Base-by-base conservation (phyloP, 768 basidiomycete genomes). In the Clitopilus passeckerianus region DNA sequence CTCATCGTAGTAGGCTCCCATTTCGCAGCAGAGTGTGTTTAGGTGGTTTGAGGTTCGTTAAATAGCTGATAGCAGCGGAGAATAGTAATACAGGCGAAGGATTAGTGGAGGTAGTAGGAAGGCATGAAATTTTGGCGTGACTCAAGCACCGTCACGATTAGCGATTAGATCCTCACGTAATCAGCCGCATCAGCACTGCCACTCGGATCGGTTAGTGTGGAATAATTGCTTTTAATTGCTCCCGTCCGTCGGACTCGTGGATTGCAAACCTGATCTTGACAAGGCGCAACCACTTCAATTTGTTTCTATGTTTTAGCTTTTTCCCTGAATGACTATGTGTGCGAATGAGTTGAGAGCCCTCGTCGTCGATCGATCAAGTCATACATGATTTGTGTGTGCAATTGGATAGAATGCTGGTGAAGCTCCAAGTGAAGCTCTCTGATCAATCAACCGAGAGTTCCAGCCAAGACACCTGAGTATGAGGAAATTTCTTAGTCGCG, bases 1-100 rank as follows among this genome's bases (percentile, higher is more conserved):
- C 73, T 97, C 95, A 78, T 98, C 95, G 79, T 98, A 95, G 73
- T 91, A 93, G 20, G 88, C 87, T 15, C 86, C 89, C 91, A 93
- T 92, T 4, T 20, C 57, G n/a, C 22, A 24, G 46, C 12, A 5
- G 14, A 10, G 23, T 37, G 8, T 37, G 6, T 43, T 57, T 10
- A 43, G 10, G 59, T 60, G 33, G 57, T 37, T 43, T 37, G 15
- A 15, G 10, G 34, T 52, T 53, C 27, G 52, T 44, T 57, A 35
- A n/a, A 59, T 22, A 59, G 58, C 18, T 20, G 23, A 35, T 33
- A 53, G 22, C 30, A 9, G 35, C 16, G 16, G 15, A 54, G 16
- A 37, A 55, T 18, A 55, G 54, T 24, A 37, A 30, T 14, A 33
- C 10, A 55, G 35, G 35, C 37, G 12, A 34, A 55, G 30, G 23